Percentiles rank a stretch among this genome's conserved stretches.
Evolutionary conservation across 2,329 filamentous ascomycete species (phyloP).

Genomic region (Mycosphaerelloides madeirae): DNA sequence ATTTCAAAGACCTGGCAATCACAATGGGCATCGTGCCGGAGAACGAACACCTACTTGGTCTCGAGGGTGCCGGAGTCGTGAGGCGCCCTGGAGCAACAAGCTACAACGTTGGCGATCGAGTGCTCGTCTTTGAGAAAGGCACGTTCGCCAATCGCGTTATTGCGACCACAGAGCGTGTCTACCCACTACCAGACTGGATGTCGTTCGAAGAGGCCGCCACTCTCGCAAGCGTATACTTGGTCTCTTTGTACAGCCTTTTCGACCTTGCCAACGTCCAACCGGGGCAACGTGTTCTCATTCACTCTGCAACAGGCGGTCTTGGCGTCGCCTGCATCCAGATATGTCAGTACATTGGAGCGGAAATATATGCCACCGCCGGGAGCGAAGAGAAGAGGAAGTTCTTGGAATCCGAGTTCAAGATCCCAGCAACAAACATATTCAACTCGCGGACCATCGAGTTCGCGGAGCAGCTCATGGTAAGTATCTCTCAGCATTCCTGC

Average conservation of each 20-base stretch:
- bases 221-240: constrained; percentile 18
- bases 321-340: constrained; percentile 30
- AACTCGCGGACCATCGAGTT: constrained; percentile 26
- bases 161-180: background rate
- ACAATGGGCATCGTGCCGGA: too few relatives aligned
- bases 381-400: constrained; percentile 22
- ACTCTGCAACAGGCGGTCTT: constrained; percentile 27
- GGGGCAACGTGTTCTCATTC: constrained; percentile 34
- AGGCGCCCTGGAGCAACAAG: too few relatives aligned
- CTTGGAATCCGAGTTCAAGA: constrained; percentile 20
- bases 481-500: too few relatives aligned
- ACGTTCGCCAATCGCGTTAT: constrained; percentile 1
- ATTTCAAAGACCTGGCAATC: too few relatives aligned
- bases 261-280: constrained; percentile 25
- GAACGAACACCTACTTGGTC: too few relatives aligned
- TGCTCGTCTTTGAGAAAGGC: background rate
- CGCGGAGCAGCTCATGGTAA: background rate
- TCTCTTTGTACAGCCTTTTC: constrained; percentile 27
- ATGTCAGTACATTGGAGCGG: constrained; percentile 18
- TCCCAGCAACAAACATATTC: constrained; percentile 31
- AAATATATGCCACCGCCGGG: constrained; percentile 29
- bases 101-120: background rate
- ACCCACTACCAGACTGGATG: constrained; percentile 16
- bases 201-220: constrained; percentile 19
- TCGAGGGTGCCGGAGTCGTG: too few relatives aligned